Evolutionary conservation across 768 basidiomycete species (phyloP).

Genomic region (Tylopilus rubrobrunneus): DNA sequence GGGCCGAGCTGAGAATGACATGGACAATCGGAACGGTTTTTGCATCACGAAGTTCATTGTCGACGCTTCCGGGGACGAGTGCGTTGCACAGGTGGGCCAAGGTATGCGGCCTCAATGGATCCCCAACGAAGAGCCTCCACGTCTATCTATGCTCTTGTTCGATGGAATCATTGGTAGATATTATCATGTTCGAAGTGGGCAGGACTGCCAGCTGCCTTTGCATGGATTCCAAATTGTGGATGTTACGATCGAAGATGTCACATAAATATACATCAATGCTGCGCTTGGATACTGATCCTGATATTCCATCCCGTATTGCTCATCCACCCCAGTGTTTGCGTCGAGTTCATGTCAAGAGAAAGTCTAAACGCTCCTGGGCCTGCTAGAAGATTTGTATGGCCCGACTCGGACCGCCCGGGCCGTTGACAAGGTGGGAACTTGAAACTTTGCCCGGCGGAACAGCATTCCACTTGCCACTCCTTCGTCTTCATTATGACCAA

Average conservation of each 20-base stretch:
- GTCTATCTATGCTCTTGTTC: neutral
- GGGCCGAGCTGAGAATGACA: neutral
- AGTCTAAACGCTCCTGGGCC: no score
- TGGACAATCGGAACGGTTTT: no score
- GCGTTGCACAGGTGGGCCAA: conserved; percentile 1
- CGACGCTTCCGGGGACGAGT: conserved; percentile 1
- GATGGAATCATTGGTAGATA: neutral
- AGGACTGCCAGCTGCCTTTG: neutral
- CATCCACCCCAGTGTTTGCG: no score
- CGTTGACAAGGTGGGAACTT: no score
- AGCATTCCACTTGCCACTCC: no score
- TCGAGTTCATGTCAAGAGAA: no score
- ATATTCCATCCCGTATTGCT: no score
- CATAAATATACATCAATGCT: no score
- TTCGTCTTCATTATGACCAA: conserved; percentile 33
- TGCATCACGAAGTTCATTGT: conserved; percentile 1
- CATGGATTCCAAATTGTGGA: neutral
- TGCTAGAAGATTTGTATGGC: no score
- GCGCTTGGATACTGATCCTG: no score
- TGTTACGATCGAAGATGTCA: neutral
- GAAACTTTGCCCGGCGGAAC: no score
- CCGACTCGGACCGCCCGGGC: no score
- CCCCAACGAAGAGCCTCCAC: neutral
- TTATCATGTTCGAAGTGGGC: neutral
- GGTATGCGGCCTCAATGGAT: neutral